Base-by-base conservation (phyloP, 2,329 filamentous ascomycete genomes). In the Zymoseptoria ardabiliae region DNA sequence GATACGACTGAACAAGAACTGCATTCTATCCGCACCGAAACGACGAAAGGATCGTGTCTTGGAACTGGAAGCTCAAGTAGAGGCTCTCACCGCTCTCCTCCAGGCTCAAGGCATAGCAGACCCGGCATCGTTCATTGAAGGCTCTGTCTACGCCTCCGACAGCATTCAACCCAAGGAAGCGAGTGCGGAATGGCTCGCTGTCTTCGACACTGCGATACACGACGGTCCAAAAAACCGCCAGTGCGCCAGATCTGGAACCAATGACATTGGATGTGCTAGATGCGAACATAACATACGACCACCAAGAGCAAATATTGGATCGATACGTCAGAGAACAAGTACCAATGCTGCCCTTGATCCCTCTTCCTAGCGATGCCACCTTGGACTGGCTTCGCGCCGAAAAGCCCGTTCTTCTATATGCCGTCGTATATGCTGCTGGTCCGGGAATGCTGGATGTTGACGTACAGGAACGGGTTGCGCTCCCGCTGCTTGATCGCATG, bases 381-480 rank as follows among this genome's bases (percentile, higher is more conserved):
- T 60, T 65, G 11, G 57, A 53, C 9, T 21, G 45, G 4, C 50
- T 70, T 30, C 63, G 66, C 35, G 23, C 23, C 1, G 54, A 63
- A 11, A 53, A 59, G 67, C 83, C 84, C 0, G 70, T 81, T 5
- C 73, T 86, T 0, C 83, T 86, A 58, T 75, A 85, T 17, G 77
- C 82, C 0, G 79, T 86, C n/a, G 65, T 86, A 20, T 78, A 79
- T 25, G 76, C 79, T 13, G 78, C 81, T 0, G 78, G 81, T 3
- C 72, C 74, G 49, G 80, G 79, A 1, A 73, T 77, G 3, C 77
- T 84, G 6, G 72, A 77, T 4, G 76, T 80, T 21, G 76, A 81
- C 0, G 66, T 78, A 3, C 90, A 93, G 70, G 78, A 82, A 10
- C 75, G 78, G 21, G 75, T 95, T 19, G 82, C 86, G 21, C 82